Percentiles rank a stretch among this genome's conserved stretches.
phyloP scores from a whole-genome alignment of 305 asterid species.

The Plantago lanceolata region DNA sequence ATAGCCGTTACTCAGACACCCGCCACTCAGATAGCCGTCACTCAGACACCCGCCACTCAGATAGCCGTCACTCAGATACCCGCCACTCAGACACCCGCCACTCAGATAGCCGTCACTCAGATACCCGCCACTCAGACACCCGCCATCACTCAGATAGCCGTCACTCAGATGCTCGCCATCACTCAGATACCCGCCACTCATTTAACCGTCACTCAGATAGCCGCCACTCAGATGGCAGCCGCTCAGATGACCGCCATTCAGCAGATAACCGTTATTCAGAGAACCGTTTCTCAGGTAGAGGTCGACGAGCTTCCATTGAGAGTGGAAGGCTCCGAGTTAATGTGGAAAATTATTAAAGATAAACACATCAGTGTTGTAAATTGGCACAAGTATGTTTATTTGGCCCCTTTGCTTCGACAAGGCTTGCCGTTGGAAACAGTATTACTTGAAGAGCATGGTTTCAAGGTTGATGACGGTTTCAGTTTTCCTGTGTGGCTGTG shows the following conservation, averaged over 20 bases:
- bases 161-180: too few species aligned
- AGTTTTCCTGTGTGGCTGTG: too few species aligned
- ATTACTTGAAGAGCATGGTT: too few species aligned
- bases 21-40: neutral
- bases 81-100: neutral
- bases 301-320: slow-evolving; percentile 36
- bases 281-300: slow-evolving; percentile 35
- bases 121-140: too few species aligned
- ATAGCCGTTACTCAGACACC: neutral
- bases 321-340: slow-evolving; percentile 27
- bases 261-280: slow-evolving; percentile 10
- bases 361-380: neutral
- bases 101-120: neutral
- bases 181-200: neutral
- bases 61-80: neutral
- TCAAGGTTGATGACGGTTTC: too few species aligned
- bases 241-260: neutral
- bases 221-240: neutral
- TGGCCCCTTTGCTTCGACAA: too few species aligned
- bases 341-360: slow-evolving; percentile 18
- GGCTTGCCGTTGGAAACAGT: too few species aligned
- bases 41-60: slow-evolving; percentile 7
- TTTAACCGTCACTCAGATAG: slow-evolving; percentile 1
- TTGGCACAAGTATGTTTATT: neutral
- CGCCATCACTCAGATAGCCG: slow-evolving; percentile 1